Evolutionary conservation across 345 rosid species (phyloP), one percentile per base, ranked within the genome.

Genomic region (Sonneratia alba): DNA sequence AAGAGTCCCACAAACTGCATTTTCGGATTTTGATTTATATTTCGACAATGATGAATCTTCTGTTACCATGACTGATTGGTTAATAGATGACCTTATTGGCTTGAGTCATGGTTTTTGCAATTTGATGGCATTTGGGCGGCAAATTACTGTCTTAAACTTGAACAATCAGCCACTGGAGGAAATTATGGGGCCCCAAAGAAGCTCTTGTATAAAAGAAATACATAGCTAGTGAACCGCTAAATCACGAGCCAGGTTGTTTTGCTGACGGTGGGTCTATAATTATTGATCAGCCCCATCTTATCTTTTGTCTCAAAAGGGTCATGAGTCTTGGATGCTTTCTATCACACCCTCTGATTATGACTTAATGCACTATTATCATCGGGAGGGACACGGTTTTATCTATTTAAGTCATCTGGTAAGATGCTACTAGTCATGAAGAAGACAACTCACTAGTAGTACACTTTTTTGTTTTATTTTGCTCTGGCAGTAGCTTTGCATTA

Each of bases 291-390:
- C 47, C 63, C 61, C 64, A 55, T 61, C 48, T 70, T 70, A 70
- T 70, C 72, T 70, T 37, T 4, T 51, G 47, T 64, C n/a, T 70
- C 72, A n/a, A 55, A 51, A 55, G 72, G 72, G 65, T 70, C 47
- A 55, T 36, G 22, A 42, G 18, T 36, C 47, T 55, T 70, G 65
- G 72, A 70, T 70, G 72, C 43, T 70, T 37, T 15, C 3, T 48
- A 53, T 27, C 37, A 70, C 27, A 21, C 9, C 43, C 36, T 36
- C 49, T 32, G 42, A 36, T 70, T 36, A 7, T 36, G 57, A 27
- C 5, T 57, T 16, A 16, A 7, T 59, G 32, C 9, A 19, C 22
- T 4, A 18, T 53, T 18, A 18, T 53, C 59, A 19, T 19, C 9
- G 59, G 19, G n/a, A 53, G 59, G 9, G 59, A 53, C 59, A 59